Evolutionary conservation across 2,329 filamentous ascomycete species (phyloP).

Genomic region (Metarhizium rileyi): DNA sequence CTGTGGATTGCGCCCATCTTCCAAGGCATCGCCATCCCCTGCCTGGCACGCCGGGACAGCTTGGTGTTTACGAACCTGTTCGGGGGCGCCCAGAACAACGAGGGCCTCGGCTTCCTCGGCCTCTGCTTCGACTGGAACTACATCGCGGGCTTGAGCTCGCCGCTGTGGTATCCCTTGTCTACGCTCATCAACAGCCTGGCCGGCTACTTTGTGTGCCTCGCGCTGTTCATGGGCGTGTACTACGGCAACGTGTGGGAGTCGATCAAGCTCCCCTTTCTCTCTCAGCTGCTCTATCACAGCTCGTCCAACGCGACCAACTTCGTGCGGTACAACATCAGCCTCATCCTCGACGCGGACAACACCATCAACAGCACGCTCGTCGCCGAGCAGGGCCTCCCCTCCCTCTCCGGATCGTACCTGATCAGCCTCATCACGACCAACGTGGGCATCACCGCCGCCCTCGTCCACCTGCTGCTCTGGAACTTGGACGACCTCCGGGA

Average conservation of each 20-base stretch:
- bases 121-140: slow-evolving; percentile 34
- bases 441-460: slow-evolving; percentile 34
- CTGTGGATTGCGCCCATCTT: slow-evolving; percentile 35
- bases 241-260: slow-evolving; percentile 12
- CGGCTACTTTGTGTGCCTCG: slow-evolving; percentile 26
- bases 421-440: slow-evolving; percentile 33
- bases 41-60: slow-evolving; percentile 30
- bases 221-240: slow-evolving; percentile 25
- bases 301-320: slow-evolving; percentile 25
- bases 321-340: slow-evolving; percentile 30
- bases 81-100: slow-evolving; percentile 30
- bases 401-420: slow-evolving; percentile 29
- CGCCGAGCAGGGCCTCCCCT: slow-evolving; percentile 28
- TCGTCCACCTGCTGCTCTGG: slow-evolving; percentile 20
- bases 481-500: slow-evolving; percentile 14
- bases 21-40: slow-evolving; percentile 28
- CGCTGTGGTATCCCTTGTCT: slow-evolving; percentile 28
- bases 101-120: slow-evolving; percentile 29
- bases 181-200: slow-evolving; percentile 28
- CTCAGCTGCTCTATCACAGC: slow-evolving; percentile 28
- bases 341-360: slow-evolving; percentile 25
- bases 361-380: slow-evolving; percentile 20
- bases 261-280: slow-evolving; percentile 12
- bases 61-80: slow-evolving; percentile 38
- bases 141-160: slow-evolving; percentile 22